Percentiles rank a stretch among this genome's conserved stretches.
These are phyloP conservation scores for Saksenaea oblongispora DNA, from an alignment of 371 early-diverging fungal species.

Conservation along the genomic window DNA sequence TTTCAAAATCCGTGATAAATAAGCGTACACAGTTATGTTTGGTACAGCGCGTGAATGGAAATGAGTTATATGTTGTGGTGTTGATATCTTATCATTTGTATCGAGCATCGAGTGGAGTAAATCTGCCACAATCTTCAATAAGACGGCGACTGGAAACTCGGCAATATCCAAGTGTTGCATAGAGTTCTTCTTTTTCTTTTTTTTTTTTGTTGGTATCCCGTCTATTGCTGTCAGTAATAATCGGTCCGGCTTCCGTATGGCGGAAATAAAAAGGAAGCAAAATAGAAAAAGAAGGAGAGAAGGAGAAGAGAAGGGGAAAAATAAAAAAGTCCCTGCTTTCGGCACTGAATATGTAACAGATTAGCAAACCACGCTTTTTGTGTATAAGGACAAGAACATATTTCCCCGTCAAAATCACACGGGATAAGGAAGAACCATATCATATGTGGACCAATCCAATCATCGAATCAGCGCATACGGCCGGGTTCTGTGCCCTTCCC, in stretches of 20 bases:
- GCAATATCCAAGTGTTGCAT: slow-evolving; percentile 34
- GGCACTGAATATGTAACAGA: neutral
- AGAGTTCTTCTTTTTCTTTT: neutral
- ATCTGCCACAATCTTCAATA: slow-evolving; percentile 50
- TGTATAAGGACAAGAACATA: neutral
- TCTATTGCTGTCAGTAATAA: neutral
- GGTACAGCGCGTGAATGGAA: slow-evolving; percentile 88
- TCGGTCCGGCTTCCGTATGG: neutral
- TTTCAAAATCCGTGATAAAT: slow-evolving; percentile 70
- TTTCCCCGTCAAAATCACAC: slow-evolving; percentile 3
- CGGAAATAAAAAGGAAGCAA: neutral
- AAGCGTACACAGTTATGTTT: slow-evolving; percentile 65
- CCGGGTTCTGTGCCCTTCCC: neutral
- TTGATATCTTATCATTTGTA: slow-evolving; percentile 68
- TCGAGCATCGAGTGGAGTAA: slow-evolving; percentile 56
- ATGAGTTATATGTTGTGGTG: slow-evolving; percentile 54
- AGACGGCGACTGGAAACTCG: slow-evolving; percentile 31
- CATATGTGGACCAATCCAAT: slow-evolving; percentile 9
- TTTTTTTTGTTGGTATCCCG: neutral
- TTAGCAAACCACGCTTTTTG: neutral
- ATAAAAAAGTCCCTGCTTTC: slow-evolving; percentile 6
- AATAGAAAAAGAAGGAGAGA: neutral
- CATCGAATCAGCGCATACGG: slow-evolving; percentile 2
- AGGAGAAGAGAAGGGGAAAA: slow-evolving; percentile 11
- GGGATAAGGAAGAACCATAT: neutral